A percentile compares a stretch with the other conserved stretches of the same genome.
Conservation (phyloP, 768 basidiomycete species). For the Nidularia sp. region DNA sequence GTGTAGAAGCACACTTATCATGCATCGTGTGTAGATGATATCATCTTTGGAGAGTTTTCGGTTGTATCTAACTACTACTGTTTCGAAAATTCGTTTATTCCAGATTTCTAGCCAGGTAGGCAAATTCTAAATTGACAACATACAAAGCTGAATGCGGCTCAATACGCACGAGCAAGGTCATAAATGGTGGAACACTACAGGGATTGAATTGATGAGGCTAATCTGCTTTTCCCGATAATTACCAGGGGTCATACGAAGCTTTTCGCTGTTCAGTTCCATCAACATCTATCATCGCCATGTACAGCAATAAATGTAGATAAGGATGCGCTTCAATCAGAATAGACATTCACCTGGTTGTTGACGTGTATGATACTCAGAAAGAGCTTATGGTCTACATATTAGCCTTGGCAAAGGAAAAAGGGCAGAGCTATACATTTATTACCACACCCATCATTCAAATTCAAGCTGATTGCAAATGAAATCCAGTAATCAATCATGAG, state of each 20-base stretch:
- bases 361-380: slow-evolving; percentile 21
- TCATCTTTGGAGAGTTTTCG: no score
- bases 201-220: slow-evolving; percentile 27
- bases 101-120: no score
- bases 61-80: no score
- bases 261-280: slow-evolving; percentile 29
- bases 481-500: slow-evolving; percentile 41
- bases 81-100: no score
- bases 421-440: slow-evolving; percentile 15
- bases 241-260: slow-evolving; percentile 30
- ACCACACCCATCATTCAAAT: slow-evolving; percentile 34
- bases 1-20: no score
- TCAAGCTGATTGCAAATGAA: slow-evolving; percentile 31
- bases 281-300: slow-evolving; percentile 13
- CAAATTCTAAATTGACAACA: no score
- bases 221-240: slow-evolving; percentile 29
- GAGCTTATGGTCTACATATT: slow-evolving; percentile 12
- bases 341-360: slow-evolving; percentile 11
- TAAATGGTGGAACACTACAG: slow-evolving; percentile 10
- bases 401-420: background rate
- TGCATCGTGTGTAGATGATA: no score
- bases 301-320: background rate
- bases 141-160: no score
- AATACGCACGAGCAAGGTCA: background rate
- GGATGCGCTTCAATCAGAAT: background rate